Evolutionary conservation across 2,329 filamentous ascomycete species (phyloP).

Genomic region (Lomentospora prolificans): DNA sequence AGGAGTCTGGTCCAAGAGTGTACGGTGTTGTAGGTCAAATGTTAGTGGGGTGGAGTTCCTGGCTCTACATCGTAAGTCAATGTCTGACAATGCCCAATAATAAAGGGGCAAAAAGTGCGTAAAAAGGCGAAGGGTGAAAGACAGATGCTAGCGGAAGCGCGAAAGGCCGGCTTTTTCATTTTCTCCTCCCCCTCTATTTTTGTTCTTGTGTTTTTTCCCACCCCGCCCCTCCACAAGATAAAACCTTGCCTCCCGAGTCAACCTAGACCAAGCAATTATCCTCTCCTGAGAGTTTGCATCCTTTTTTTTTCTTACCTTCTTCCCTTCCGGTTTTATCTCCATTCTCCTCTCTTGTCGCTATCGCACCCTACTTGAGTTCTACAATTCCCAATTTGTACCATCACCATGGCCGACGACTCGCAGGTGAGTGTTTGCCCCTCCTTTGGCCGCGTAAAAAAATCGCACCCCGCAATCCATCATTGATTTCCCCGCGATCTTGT

Average conservation of each 20-base stretch:
- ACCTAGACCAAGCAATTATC: constrained; percentile 5
- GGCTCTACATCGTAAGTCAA: too few species aligned
- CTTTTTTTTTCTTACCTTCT: constrained; percentile 19
- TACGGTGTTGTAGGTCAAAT: too few species aligned
- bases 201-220: constrained; percentile 3
- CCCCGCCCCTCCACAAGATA: constrained; percentile 8
- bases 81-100: too few species aligned
- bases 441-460: constrained; percentile 1
- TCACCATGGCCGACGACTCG: constrained; percentile 6
- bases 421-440: constrained; percentile 7
- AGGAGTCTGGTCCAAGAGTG: too few species aligned
- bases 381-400: background rate
- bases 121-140: too few species aligned
- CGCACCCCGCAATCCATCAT: constrained; percentile 7
- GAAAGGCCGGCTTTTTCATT: background rate
- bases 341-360: constrained; percentile 17
- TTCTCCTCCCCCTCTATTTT: constrained; percentile 6
- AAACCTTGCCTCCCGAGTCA: constrained; percentile 11
- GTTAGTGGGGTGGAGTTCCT: too few species aligned
- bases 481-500: background rate
- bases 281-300: constrained; percentile 6
- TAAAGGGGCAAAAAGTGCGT: too few species aligned
- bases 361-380: constrained; percentile 16
- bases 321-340: constrained; percentile 15
- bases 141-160: background rate